phyloP scores from a whole-genome alignment of 768 basidiomycete genomes.

The Calocera viscosa region DNA sequence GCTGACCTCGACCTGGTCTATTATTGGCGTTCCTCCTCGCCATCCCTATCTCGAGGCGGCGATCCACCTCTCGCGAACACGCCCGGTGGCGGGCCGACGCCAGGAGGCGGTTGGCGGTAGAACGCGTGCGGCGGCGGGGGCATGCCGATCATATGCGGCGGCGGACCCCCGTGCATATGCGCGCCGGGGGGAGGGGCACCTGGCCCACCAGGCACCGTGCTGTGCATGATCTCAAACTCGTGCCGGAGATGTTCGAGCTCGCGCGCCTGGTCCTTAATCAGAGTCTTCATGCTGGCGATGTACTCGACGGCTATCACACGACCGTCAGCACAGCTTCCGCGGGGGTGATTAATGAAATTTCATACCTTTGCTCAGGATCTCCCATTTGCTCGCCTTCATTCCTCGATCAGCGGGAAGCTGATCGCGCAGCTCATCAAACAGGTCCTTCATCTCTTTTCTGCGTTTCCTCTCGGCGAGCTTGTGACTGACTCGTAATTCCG shows the following conservation, averaged over 20 bases:
- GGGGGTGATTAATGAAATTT: conserved; percentile 9
- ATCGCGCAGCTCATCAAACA: conserved; percentile 93
- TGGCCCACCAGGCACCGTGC: background rate
- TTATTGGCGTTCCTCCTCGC: conserved; percentile 1
- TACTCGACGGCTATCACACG: conserved; percentile 66
- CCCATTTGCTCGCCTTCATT: conserved; percentile 98
- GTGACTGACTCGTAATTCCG: conserved; percentile 88
- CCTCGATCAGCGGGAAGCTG: conserved; percentile 82
- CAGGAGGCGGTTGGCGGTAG: background rate
- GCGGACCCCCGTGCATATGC: background rate
- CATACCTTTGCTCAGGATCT: conserved; percentile 88
- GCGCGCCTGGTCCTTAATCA: conserved; percentile 60
- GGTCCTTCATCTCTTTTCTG: conserved; percentile 97
- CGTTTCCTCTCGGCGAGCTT: conserved; percentile 95
- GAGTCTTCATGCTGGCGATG: conserved; percentile 63
- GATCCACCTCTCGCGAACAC: background rate
- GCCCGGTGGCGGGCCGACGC: background rate
- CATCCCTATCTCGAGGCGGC: background rate
- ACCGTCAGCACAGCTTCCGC: conserved; percentile 13
- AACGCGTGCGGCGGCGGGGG: background rate
- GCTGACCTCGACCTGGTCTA: background rate
- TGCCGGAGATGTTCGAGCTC: conserved; percentile 69
- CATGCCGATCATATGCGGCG: background rate
- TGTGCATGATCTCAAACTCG: conserved; percentile 51
- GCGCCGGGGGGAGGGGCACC: background rate